Evolutionary conservation across 768 basidiomycete species (phyloP).

Genomic region (Pilatotrama ljubarskyi): DNA sequence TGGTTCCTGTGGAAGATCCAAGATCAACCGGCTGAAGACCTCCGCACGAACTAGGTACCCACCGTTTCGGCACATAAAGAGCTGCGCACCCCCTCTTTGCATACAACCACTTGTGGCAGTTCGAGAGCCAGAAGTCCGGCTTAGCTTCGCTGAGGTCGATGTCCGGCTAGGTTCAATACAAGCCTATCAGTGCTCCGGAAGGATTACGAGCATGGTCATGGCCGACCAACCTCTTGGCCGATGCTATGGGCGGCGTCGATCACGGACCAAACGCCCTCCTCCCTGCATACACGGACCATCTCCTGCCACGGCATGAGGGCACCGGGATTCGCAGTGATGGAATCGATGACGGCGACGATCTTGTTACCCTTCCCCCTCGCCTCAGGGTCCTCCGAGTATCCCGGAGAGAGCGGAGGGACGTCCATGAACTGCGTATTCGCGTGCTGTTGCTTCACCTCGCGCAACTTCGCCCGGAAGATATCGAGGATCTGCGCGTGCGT

Average conservation of each 20-base stretch:
- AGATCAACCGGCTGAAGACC: background rate
- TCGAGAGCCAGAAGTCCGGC: slow-evolving; percentile 84
- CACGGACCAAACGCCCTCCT: slow-evolving; percentile 64
- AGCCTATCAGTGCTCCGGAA: background rate
- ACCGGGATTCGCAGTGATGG: slow-evolving; percentile 63
- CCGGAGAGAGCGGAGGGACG: slow-evolving; percentile 17
- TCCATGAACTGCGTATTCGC: slow-evolving; percentile 15
- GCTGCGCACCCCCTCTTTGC: slow-evolving; percentile 67
- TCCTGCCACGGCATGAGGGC: slow-evolving; percentile 69
- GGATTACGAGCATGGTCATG: background rate
- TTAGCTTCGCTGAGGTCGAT: slow-evolving; percentile 54
- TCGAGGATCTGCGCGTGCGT: slow-evolving; percentile 57
- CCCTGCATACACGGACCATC: slow-evolving; percentile 62
- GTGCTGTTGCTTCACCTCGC: slow-evolving; percentile 28
- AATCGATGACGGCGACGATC: slow-evolving; percentile 70
- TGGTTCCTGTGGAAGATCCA: slow-evolving; percentile 56
- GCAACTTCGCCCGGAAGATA: slow-evolving; percentile 43
- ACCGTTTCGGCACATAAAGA: slow-evolving; percentile 73
- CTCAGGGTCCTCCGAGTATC: background rate
- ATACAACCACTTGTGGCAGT: slow-evolving; percentile 86
- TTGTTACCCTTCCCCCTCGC: slow-evolving; percentile 36
- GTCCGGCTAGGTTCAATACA: slow-evolving; percentile 26
- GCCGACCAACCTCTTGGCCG: slow-evolving; percentile 54
- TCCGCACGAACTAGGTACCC: slow-evolving; percentile 13
- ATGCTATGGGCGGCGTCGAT: slow-evolving; percentile 81